These are phyloP conservation scores for Diaporthe citri DNA, from an alignment of 2,329 filamentous ascomycete species.

Conservation along the genomic window DNA sequence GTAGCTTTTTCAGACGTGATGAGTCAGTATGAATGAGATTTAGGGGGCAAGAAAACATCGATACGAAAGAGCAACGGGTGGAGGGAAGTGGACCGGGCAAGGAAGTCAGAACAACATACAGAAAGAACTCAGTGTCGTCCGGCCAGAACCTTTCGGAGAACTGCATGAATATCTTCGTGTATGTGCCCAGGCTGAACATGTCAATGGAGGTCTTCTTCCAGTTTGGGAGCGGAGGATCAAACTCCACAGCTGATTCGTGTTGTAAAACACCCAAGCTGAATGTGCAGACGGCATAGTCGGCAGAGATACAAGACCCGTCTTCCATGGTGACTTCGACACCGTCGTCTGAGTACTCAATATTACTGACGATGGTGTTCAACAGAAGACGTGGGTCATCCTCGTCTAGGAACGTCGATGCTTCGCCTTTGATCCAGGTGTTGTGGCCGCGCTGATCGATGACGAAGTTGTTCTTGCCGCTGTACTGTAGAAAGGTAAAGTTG, in stretches of 20 bases:
- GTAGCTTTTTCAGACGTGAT: neutral
- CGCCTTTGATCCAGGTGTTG: constrained; percentile 12
- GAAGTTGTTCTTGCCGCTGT: constrained; percentile 13
- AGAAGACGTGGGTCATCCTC: neutral
- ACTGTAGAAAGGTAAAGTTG: constrained; percentile 6
- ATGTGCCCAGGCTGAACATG: neutral
- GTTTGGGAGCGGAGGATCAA: neutral
- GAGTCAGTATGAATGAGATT: neutral
- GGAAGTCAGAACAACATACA: neutral
- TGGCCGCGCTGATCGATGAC: neutral
- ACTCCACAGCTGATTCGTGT: neutral
- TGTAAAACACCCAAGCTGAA: constrained; percentile 4
- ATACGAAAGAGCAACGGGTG: fast-evolving
- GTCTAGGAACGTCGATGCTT: neutral
- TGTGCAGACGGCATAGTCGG: constrained; percentile 16
- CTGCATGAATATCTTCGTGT: constrained; percentile 17
- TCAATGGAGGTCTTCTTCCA: constrained; percentile 6
- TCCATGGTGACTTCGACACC: constrained; percentile 1
- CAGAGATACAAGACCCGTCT: neutral
- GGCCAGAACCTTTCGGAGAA: constrained; percentile 1
- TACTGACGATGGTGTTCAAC: neutral
- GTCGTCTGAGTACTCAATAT: neutral
- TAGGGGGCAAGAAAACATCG: too few relatives aligned
- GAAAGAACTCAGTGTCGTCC: constrained; percentile 10
- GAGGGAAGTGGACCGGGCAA: neutral